These are phyloP conservation scores for Luzula sylvatica DNA, from an alignment of 176 grass and related monocot species.

Conservation along the genomic window DNA sequence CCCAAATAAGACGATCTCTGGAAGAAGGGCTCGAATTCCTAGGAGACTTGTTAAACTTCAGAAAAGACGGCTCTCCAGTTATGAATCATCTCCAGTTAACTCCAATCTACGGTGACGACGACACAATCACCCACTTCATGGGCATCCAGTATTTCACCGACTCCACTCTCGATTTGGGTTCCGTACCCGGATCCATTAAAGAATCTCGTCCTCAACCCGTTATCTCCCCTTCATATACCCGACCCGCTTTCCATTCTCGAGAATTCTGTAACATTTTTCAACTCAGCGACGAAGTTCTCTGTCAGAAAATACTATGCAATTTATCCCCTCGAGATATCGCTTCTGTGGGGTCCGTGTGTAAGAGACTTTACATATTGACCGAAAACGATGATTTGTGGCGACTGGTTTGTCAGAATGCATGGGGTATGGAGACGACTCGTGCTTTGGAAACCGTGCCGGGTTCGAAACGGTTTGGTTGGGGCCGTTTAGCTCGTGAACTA, in stretches of 20 bases:
- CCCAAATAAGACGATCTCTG: slow-evolving; percentile 49
- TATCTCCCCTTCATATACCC: slow-evolving; percentile 27
- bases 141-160: slow-evolving; percentile 79
- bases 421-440: slow-evolving; percentile 55
- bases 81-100: slow-evolving; percentile 80
- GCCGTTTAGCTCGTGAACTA: slow-evolving; percentile 65
- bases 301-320: slow-evolving; percentile 68
- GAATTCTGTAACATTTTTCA: slow-evolving; percentile 62
- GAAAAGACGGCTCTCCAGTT: slow-evolving; percentile 72
- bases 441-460: slow-evolving; percentile 64
- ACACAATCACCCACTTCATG: slow-evolving; percentile 65
- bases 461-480: slow-evolving; percentile 72
- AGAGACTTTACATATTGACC: slow-evolving; percentile 51
- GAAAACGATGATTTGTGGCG: slow-evolving; percentile 92
- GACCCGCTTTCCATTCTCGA: slow-evolving; percentile 30
- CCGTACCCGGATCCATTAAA: slow-evolving; percentile 47
- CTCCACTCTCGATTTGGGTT: slow-evolving; percentile 65
- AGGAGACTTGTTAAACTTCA: slow-evolving; percentile 83
- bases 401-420: slow-evolving; percentile 97
- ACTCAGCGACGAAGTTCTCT: slow-evolving; percentile 74
- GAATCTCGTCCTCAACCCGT: slow-evolving; percentile 37
- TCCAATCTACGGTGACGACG: slow-evolving; percentile 84
- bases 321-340: slow-evolving; percentile 80
- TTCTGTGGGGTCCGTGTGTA: slow-evolving; percentile 81
- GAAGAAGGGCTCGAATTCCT: slow-evolving; percentile 63